Percentiles rank a stretch among this genome's conserved stretches.
phyloP scores from a whole-genome alignment of 2,329 filamentous ascomycete genomes.

The Cercospora zeae-maydis region DNA sequence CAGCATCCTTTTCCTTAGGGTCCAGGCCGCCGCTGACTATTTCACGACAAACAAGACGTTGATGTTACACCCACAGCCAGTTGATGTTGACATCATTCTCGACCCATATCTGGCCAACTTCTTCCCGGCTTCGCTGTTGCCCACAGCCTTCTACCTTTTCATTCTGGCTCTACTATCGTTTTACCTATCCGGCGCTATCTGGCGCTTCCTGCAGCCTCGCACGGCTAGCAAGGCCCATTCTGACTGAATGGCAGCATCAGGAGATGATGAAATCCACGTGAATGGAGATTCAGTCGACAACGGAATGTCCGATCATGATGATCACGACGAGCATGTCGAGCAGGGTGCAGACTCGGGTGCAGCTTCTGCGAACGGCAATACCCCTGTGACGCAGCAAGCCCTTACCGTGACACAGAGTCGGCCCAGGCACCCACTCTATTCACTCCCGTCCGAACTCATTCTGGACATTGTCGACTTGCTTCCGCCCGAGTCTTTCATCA shows the following conservation, averaged over 20 bases:
- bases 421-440: slow-evolving; percentile 37
- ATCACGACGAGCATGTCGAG: not conserved
- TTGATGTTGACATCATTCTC: slow-evolving; percentile 75
- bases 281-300: not conserved
- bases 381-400: slow-evolving; percentile 5
- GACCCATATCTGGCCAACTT: slow-evolving; percentile 81
- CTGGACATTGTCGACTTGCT: slow-evolving; percentile 45
- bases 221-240: slow-evolving; percentile 23
- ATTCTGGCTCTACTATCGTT: slow-evolving; percentile 56
- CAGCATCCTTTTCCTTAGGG: slow-evolving; percentile 61
- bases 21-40: slow-evolving; percentile 78
- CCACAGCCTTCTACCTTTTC: slow-evolving; percentile 66
- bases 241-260: slow-evolving; percentile 23
- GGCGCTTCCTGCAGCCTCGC: slow-evolving; percentile 28
- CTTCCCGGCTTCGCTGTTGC: slow-evolving; percentile 71
- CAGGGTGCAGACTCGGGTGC: not conserved
- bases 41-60: slow-evolving; percentile 69
- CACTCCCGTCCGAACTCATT: slow-evolving; percentile 47
- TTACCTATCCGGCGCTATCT: slow-evolving; percentile 49
- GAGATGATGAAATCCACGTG: not conserved
- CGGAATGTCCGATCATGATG: not conserved
- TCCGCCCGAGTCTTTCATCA: slow-evolving; percentile 42
- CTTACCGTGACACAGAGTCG: slow-evolving; percentile 6
- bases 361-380: not conserved
- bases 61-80: slow-evolving; percentile 70